Evolutionary conservation across 2,329 filamentous ascomycete species (phyloP), one percentile per base, ranked within the genome.

Genomic region (Pseudogymnoascus sp.): DNA sequence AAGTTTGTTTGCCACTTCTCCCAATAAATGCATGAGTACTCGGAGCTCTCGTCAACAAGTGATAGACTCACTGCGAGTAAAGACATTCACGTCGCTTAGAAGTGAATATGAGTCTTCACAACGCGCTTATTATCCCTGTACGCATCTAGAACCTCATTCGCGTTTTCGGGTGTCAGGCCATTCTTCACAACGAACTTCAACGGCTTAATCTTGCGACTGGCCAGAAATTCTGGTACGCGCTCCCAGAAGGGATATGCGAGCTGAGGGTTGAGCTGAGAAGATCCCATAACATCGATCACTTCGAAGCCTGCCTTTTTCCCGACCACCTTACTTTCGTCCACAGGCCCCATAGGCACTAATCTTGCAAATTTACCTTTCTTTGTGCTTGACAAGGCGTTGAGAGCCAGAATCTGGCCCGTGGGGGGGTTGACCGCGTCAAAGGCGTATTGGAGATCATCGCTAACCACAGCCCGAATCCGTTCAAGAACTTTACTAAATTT

Each of bases 361-460:
- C 67, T 61, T 1, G 68, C 67, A 2, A 76, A 59, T 2, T 64
- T 68, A 2, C 74, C 74, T 60, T 66, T 70, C 66, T 72, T 73
- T 2, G 63, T 61, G 23, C 61, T 71, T 0, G 74, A 75, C 4
- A 77, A 66, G 0, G 70, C 66, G 34, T 70, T 70, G 6, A 74
- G 63, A 0, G 66, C 68, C 1, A 76, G 61, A 5, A 61, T 59
- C 34, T 71, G 70, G 6, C 63, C 67, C 0, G 58, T 64, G 1
- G 61, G 60, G 1, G 34, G 61, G 57, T 69, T 73, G 38, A 74
- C 61, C 0, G 70, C 67, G 60, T 77, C 73, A 59, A 69, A 73
- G 1, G 68, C 71, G 60, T 75, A 74, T 5, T 73, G 10, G 3
- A 76, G 63, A 5, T 74, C 72, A 61, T 75, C 74, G 3, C 72